phyloP scores from a whole-genome alignment of 345 rosid genomes.

The Eucalyptus decipiens region DNA sequence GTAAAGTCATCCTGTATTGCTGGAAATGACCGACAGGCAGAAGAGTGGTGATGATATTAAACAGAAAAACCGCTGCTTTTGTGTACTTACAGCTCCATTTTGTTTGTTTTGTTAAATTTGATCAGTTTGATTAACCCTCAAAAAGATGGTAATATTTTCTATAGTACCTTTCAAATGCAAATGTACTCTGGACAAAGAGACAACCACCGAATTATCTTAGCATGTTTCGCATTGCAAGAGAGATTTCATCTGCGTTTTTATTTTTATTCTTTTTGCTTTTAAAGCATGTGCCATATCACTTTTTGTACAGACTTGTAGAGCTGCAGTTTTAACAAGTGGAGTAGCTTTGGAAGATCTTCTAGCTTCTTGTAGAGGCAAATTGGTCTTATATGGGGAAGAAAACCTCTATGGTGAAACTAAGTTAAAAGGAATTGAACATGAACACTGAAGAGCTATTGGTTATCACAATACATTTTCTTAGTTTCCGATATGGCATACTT shows the following conservation, averaged over 20 bases:
- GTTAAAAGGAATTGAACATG: background rate
- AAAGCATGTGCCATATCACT: background rate
- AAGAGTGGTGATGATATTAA: background rate
- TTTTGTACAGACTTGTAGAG: background rate
- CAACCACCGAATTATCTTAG: background rate
- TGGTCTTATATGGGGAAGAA: background rate
- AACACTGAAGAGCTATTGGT: background rate
- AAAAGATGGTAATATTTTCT: background rate
- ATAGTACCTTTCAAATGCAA: background rate
- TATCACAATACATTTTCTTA: background rate
- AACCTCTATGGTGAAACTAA: background rate
- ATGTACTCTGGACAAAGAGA: background rate
- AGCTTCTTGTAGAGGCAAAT: background rate
- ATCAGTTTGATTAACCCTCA: background rate
- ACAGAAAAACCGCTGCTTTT: background rate
- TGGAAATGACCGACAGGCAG: background rate
- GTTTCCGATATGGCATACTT: rapidly evolving
- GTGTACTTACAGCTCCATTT: background rate
- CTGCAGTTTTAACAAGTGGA: background rate
- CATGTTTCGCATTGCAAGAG: background rate
- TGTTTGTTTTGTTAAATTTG: background rate
- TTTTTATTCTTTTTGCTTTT: too few relatives aligned
- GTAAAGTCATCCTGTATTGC: background rate
- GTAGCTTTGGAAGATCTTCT: background rate
- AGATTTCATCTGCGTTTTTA: too few relatives aligned